Evolutionary conservation across 2,329 filamentous ascomycete species (phyloP).

Genomic region (Neoarthrinium moseri): DNA sequence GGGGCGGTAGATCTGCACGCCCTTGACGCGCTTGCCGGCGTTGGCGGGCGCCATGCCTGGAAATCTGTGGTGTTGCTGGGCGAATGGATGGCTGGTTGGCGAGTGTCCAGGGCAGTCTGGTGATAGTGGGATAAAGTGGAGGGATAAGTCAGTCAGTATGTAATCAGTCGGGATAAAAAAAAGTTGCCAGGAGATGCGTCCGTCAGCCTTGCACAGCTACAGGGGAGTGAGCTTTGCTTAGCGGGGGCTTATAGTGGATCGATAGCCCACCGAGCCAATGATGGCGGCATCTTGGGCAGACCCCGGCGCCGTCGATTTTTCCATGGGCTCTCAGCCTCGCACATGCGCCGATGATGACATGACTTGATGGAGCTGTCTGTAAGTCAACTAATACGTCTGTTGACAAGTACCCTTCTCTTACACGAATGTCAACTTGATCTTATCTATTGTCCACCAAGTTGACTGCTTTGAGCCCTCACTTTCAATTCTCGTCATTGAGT

Average conservation of each 20-base stretch:
- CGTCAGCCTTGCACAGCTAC: conserved; percentile 13
- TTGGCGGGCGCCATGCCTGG: conserved; percentile 65
- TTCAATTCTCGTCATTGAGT: too few species aligned
- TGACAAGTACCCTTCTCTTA: too few species aligned
- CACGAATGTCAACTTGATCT: too few species aligned
- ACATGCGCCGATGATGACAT: conserved; percentile 24
- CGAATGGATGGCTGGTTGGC: conserved; percentile 11
- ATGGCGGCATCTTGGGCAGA: neutral
- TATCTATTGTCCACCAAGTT: too few species aligned
- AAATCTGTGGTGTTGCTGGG: too few species aligned
- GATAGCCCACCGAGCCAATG: neutral
- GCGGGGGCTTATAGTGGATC: neutral
- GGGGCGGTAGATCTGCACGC: conserved; percentile 61
- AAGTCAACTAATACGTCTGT: too few species aligned
- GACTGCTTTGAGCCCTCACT: neutral
- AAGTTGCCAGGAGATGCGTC: conserved; percentile 11
- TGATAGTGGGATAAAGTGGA: conserved; percentile 2
- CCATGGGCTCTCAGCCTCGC: conserved; percentile 15
- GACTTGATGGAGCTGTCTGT: conserved; percentile 6
- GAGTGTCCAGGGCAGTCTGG: neutral
- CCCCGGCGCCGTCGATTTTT: neutral
- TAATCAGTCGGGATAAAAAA: conserved; percentile 5
- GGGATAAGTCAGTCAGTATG: too few species aligned
- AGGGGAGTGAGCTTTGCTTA: neutral
- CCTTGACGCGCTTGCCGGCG: conserved; percentile 63